These are phyloP conservation scores for Diplosphaera chodatii DNA, from an alignment of 139 green algal genomes.

Conservation along the genomic window DNA sequence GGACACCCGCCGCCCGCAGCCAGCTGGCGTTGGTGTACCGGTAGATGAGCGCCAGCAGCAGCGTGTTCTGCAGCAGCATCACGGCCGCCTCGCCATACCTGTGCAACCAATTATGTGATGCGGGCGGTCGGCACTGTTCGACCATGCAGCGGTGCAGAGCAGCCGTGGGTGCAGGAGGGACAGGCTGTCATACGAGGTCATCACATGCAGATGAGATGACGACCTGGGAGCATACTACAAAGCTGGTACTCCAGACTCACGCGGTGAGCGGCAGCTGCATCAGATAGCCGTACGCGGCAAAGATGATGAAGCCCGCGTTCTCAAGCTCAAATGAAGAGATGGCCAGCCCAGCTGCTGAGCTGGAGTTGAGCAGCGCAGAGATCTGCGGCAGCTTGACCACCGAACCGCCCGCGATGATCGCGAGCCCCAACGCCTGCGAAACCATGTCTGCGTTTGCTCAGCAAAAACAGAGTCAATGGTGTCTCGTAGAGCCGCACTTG, in stretches of 20 bases:
- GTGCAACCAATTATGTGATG: too few relatives aligned
- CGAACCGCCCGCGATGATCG: slow-evolving; percentile 54
- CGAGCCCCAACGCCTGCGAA: slow-evolving; percentile 68
- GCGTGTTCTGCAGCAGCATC: slow-evolving; percentile 50
- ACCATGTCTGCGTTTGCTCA: too few relatives aligned
- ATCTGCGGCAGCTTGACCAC: slow-evolving; percentile 81
- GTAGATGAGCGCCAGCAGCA: slow-evolving; percentile 71
- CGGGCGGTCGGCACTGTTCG: too few relatives aligned
- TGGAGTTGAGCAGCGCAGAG: slow-evolving; percentile 30
- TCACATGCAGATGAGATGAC: too few relatives aligned
- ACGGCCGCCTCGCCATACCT: slow-evolving; percentile 66
- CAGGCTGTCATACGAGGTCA: too few relatives aligned
- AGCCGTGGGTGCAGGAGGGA: too few relatives aligned
- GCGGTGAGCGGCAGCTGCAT: slow-evolving; percentile 62
- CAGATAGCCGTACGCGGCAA: slow-evolving; percentile 61
- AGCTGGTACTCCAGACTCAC: too few relatives aligned
- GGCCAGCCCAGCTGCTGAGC: slow-evolving; percentile 61
- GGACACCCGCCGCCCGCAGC: background rate
- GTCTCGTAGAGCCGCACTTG: too few relatives aligned
- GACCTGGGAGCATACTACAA: too few relatives aligned
- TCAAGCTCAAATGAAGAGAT: slow-evolving; percentile 70
- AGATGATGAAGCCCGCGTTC: slow-evolving; percentile 53
- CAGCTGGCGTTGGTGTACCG: slow-evolving; percentile 30
- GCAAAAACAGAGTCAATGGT: too few relatives aligned
- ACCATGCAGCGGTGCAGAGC: too few relatives aligned